Base-by-base conservation (phyloP, 2,329 filamentous ascomycete species). In the Pseudodiploospora longispora region DNA sequence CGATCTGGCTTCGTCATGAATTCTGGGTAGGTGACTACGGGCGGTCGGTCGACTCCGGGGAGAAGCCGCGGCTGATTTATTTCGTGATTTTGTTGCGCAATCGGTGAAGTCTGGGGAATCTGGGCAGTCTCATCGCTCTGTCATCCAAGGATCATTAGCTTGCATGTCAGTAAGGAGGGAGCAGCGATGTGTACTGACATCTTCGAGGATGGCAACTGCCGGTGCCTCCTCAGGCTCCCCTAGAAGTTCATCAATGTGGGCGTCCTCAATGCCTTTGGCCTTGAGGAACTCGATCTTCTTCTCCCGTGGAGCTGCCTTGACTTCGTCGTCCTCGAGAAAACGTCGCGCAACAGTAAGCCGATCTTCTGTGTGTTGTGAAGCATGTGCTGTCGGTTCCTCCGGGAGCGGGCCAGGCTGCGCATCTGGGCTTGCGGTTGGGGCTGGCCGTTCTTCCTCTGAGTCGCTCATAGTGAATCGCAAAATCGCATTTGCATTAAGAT, bases 271-370 rank as follows among this genome's bases (percentile, higher is more conserved):
- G 4, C 87, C 87, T 61, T 96, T 96, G 41, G 78, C 78, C 56
- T 82, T 75, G 2, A 96, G 68, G 54, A 95, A 95, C 6, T 77
- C 75, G 19, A 76, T 70, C 67, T 95, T 95, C 63, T 80, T 82
- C 44, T 87, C 83, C 37, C 74, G 72, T 0, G 83, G 72, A 31
- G 83, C 80, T 62, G 83, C 69, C 47, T 76, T 79, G 46, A 95
- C 85, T 19, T 74, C 71, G 6, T 85, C 80, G 48, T 94, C 83
- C 41, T 85, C 71, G 4, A 96, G 74, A 58, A 95, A 96, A 42
- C 72, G 77, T 36, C 76, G 74, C 29, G 89, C 88, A 58, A 88
- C 79, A 10, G 87, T 79, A 32, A 70, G 54, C 31, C 56, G 54
- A 40, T 61, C 55, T 42, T 48, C 44, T 60, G 50, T 41, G 45